phyloP scores from a whole-genome alignment of 495 filamentous ascomycete species.

The Aspergillus indologenus region DNA sequence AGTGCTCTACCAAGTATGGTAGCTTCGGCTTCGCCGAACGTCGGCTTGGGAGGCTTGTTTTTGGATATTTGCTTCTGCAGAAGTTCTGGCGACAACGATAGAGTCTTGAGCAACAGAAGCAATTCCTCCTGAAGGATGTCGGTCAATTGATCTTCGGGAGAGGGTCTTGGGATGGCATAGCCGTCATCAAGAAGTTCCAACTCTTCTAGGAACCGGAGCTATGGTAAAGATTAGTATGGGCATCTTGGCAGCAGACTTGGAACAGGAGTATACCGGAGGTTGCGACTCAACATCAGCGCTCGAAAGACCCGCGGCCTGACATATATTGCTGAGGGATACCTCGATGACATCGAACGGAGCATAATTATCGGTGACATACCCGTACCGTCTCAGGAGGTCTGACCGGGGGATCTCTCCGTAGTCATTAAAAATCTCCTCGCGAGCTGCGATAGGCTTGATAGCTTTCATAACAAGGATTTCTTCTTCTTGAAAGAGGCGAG shows the following conservation, averaged over 20 bases:
- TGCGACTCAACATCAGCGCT: slow-evolving; percentile 41
- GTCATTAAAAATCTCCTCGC: slow-evolving; percentile 88
- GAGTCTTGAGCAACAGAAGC: slow-evolving; percentile 44
- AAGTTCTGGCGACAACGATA: slow-evolving; percentile 41
- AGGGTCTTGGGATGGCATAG: slow-evolving; percentile 47
- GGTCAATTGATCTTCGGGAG: slow-evolving; percentile 31
- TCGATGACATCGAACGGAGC: slow-evolving; percentile 79
- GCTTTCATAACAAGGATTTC: slow-evolving; percentile 62
- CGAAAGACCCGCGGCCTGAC: slow-evolving; percentile 45
- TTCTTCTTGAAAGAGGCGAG: slow-evolving; percentile 70
- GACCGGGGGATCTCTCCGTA: slow-evolving; percentile 80
- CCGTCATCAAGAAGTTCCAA: slow-evolving; percentile 53
- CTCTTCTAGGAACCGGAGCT: slow-evolving; percentile 49
- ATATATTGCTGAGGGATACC: slow-evolving; percentile 56
- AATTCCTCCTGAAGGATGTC: slow-evolving; percentile 48
- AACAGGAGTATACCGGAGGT: slow-evolving; percentile 38
- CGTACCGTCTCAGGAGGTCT: slow-evolving; percentile 83
- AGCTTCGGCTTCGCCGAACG: slow-evolving; percentile 27
- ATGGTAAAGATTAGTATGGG: slow-evolving; percentile 9
- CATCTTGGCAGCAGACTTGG: slow-evolving; percentile 1
- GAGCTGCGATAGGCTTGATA: slow-evolving; percentile 59
- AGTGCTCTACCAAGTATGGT: slow-evolving; percentile 31
- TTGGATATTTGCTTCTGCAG: slow-evolving; percentile 37
- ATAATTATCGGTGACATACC: slow-evolving; percentile 80
- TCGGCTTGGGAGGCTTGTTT: slow-evolving; percentile 47